Evolutionary conservation across 2,329 filamentous ascomycete species (phyloP), one percentile per base, ranked within the genome.

Genomic region (Paracorniculantispora psalliotae): DNA sequence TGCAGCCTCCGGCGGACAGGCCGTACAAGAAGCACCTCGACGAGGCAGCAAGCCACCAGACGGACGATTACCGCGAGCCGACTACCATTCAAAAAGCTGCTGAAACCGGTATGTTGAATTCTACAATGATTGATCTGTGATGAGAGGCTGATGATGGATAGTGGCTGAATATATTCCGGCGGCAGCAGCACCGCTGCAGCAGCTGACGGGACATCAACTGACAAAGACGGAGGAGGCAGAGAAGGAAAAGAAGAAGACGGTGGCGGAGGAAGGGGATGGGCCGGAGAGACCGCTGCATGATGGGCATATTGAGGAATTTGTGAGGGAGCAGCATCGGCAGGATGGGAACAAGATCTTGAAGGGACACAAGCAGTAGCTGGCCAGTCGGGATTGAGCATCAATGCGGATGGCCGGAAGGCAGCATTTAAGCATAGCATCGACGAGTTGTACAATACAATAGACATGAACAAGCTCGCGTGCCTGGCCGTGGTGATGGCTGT

Each of bases 311-410:
- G 79, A 80, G 61, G 77, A 81, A 28, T 83, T 83, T 61, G 69
- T 83, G 33, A 73, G 77, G 52, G 79, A 81, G 51, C 80, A 82
- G 68, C 79, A 83, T 64, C 68, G 74, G 41, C 77, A 74, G 61
- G 70, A 65, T 30, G 63, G 69, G 12, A 67, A 72, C 25, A 67
- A 66, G 7, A 48, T 69, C 21, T 58, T 67, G 53, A 55, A 67
- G 59, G 56, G 47, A 19, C 28, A 52, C 46, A 51, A 63, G 9
- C 37, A 57, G 37, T 48, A 57, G n/a, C 23, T 30, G 17, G 21
- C 13, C 23, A 17, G 23, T 33, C 13, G 26, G 17, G 3, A 23
- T 47, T 25, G 44, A 37, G 33, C 33, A 12, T 15, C 7, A 15
- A 15, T 15, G 4, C 10, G 10, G 10, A 37, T 12, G 12, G 33